Evolutionary conservation across 2,329 filamentous ascomycete species (phyloP), one percentile per base, ranked within the genome.

Genomic region (Cladosporium phlei): DNA sequence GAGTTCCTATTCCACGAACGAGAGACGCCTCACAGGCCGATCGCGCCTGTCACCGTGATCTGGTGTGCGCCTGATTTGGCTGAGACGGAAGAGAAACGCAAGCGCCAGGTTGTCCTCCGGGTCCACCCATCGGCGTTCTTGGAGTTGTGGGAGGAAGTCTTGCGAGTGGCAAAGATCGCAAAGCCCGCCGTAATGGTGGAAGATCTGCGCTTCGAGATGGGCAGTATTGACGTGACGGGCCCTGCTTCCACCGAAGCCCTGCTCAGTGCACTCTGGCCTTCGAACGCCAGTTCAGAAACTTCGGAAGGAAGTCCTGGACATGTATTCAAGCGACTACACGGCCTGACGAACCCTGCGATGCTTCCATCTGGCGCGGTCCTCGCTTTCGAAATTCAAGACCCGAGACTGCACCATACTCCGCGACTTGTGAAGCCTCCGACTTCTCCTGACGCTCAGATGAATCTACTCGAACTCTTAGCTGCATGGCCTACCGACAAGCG

Each of bases 51-150:
- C 3, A 85, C 79, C 0, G 68, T 95, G 22, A 67, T 95, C 10
- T 95, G 89, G 88, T 84, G 83, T 62, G 76, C 78, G 34, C 51
- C 43, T 25, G 38, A 19, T 53, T 50, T 47, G 60, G 35, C 45
- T 47, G 61, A 57, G 24, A 51, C 57, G 3, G 54, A 55, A 27
- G 54, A 66, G 67, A 64, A 66, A 48, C 49, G 60, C 17, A 75
- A 70, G 56, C 71, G 74, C 40, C 76, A 74, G 51, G 62, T 87
- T 1, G 80, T 91, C 47, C 66, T 96, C 42, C 77, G 90, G 46
- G 70, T 91, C 1, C 91, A 97, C 63, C 93, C 93, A 2, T 84
- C 89, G 16, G 84, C 85, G 5, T 91, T 88, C 58, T 67, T 81
- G 2, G 78, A 86, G 55, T 64, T 83, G 0, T 89, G 86, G 72